Evolutionary conservation across 1,284 basidiomycete genomes (phyloP).

Genomic region (Cystobasidiaceae sp.): DNA sequence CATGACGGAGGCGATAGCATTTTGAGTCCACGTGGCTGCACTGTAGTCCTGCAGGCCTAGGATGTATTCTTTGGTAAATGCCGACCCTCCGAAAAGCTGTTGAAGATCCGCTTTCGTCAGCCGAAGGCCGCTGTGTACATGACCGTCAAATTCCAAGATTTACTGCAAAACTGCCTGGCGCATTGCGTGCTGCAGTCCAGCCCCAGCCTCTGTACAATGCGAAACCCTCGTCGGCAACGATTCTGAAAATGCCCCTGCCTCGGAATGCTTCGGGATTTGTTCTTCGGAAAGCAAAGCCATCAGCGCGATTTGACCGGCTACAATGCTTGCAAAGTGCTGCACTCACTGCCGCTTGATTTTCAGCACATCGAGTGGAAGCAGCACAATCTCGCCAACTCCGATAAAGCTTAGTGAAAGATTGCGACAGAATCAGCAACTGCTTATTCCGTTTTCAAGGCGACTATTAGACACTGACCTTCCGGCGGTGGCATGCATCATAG

Average conservation of each 20-base stretch:
- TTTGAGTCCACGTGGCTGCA: conserved; percentile 89
- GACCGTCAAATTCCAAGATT: too few relatives aligned
- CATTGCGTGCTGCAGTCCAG: conserved; percentile 97
- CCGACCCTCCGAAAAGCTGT: conserved; percentile 92
- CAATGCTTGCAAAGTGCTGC: conserved; percentile 38
- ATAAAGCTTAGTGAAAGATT: conserved; percentile 59
- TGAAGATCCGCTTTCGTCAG: too few relatives aligned
- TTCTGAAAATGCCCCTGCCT: conserved; percentile 80
- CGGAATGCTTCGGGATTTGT: conserved; percentile 95
- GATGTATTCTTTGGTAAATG: conserved; percentile 87
- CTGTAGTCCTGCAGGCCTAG: conserved; percentile 85
- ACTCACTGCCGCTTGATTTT: conserved; percentile 88
- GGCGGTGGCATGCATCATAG: conserved; percentile 91
- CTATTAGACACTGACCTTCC: conserved; percentile 62
- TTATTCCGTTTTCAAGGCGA: not conserved
- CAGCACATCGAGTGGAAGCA: conserved; percentile 89
- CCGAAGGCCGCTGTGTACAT: too few relatives aligned
- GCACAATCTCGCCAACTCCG: conserved; percentile 93
- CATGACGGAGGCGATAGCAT: conserved; percentile 82
- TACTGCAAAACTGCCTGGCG: conserved; percentile 90
- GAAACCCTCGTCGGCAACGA: conserved; percentile 83
- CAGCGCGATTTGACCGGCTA: conserved; percentile 35
- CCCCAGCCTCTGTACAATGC: conserved; percentile 95
- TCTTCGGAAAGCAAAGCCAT: not conserved
- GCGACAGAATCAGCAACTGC: not conserved